These are phyloP conservation scores for Cutaneotrichosporon mucoides DNA, from an alignment of 1,284 basidiomycete genomes.

Conservation along the genomic window DNA sequence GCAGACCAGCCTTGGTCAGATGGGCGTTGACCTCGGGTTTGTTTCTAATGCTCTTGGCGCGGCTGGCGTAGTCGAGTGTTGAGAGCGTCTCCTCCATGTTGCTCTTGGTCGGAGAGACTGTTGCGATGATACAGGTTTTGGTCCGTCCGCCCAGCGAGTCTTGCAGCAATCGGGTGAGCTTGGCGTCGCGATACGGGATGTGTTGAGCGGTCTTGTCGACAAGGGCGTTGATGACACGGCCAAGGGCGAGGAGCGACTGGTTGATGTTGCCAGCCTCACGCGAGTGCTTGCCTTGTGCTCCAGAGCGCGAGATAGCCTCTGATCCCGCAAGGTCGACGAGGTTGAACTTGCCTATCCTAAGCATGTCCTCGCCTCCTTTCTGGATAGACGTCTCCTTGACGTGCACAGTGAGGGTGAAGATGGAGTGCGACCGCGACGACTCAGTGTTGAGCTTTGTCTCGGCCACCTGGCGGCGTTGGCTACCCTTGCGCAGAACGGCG, in stretches of 20 bases:
- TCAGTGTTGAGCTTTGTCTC: conserved; percentile 98
- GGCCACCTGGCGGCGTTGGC: conserved; percentile 85
- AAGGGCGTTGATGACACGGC: conserved; percentile 93
- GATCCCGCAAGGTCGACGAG: conserved; percentile 96
- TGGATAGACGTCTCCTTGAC: conserved; percentile 69
- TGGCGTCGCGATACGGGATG: conserved; percentile 84
- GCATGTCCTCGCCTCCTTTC: conserved; percentile 71
- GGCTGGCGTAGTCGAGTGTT: conserved; percentile 93
- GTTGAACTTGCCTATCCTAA: conserved; percentile 93
- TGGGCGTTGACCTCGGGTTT: conserved; percentile 93
- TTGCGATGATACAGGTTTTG: conserved; percentile 98
- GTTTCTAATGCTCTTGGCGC: conserved; percentile 94
- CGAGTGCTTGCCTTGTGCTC: conserved; percentile 91
- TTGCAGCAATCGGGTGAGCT: conserved; percentile 94
- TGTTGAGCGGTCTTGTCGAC: conserved; percentile 80
- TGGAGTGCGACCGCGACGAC: conserved; percentile 89
- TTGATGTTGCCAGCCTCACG: conserved; percentile 99
- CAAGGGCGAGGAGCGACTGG: conserved; percentile 91
- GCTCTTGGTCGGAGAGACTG: conserved; percentile 81
- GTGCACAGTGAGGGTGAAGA: conserved; percentile 95
- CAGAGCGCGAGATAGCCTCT: conserved; percentile 94
- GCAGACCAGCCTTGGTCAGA: conserved; percentile 83
- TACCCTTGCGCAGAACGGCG: conserved; percentile 79
- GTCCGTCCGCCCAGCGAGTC: conserved; percentile 96
- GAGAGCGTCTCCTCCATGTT: conserved; percentile 98